These are phyloP conservation scores for Batkoa obscura DNA, from an alignment of 371 early-diverging fungal species.

Conservation along the genomic window DNA sequence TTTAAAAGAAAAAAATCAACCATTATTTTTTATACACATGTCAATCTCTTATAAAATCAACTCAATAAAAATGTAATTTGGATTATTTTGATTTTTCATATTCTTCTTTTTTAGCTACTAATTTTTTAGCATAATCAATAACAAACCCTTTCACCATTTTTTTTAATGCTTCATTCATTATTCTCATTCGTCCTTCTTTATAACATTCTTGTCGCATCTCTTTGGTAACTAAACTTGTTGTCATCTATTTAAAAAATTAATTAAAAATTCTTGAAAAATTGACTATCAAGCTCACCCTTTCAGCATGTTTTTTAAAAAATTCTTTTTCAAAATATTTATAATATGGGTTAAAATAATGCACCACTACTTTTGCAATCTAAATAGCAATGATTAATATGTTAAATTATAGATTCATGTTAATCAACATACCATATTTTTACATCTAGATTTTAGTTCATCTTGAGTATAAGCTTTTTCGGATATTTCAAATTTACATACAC, in stretches of 20 bases:
- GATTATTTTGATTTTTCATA: neutral
- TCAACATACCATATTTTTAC: neutral
- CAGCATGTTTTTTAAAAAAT: slow-evolving; percentile 1
- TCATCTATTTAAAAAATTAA: neutral
- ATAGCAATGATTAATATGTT: neutral
- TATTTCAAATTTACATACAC: neutral
- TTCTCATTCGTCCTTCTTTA: neutral
- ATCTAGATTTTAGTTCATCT: neutral
- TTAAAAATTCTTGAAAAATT: neutral
- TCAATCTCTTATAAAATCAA: no score
- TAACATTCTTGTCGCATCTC: neutral
- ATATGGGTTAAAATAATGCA: neutral
- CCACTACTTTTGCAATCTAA: neutral
- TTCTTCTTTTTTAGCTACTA: neutral
- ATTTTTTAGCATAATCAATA: neutral
- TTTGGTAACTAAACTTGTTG: neutral
- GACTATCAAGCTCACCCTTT: neutral
- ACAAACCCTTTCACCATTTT: neutral
- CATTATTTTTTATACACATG: no score
- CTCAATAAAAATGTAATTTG: no score
- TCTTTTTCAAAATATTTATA: neutral
- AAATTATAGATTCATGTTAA: no score
- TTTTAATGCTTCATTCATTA: neutral
- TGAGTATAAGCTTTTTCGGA: neutral
- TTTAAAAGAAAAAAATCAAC: no score